Evolutionary conservation across 108 stramenopile species (phyloP).

Genomic region (Cyclostephanos invisitatus): DNA sequence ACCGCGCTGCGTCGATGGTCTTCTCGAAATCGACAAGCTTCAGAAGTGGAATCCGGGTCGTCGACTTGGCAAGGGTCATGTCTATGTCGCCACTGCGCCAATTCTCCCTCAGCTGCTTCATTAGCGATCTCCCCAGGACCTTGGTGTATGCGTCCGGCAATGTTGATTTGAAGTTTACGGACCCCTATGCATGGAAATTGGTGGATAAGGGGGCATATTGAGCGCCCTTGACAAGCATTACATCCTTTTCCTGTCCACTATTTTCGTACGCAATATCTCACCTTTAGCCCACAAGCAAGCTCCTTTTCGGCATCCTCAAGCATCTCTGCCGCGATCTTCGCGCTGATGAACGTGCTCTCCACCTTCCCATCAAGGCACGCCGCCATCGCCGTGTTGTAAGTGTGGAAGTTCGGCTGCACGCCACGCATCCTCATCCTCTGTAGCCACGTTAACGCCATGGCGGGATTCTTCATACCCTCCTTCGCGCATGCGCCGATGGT

Average conservation of each 20-base stretch:
- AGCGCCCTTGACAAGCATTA: not conserved
- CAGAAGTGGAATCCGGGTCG: slow-evolving; percentile 63
- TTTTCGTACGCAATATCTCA: not conserved
- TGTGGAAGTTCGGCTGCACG: slow-evolving; percentile 79
- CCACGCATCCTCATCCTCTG: slow-evolving; percentile 78
- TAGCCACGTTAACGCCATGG: slow-evolving; percentile 76
- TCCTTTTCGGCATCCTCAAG: slow-evolving; percentile 65
- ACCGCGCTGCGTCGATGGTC: slow-evolving; percentile 34
- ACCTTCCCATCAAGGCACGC: slow-evolving; percentile 83
- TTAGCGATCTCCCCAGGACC: slow-evolving; percentile 62
- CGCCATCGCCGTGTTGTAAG: slow-evolving; percentile 86
- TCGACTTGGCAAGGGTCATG: slow-evolving; percentile 74
- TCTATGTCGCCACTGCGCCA: slow-evolving; percentile 77
- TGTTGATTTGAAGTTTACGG: slow-evolving; percentile 64
- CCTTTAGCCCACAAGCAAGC: slow-evolving; percentile 50
- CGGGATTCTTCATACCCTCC: slow-evolving; percentile 61
- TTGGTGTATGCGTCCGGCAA: slow-evolving; percentile 79
- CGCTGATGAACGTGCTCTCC: slow-evolving; percentile 67
- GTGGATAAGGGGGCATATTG: not conserved
- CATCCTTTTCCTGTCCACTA: not conserved
- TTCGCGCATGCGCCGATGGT: slow-evolving; percentile 81
- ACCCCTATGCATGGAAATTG: slow-evolving; percentile 10
- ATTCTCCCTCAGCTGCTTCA: slow-evolving; percentile 77
- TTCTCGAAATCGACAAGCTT: slow-evolving; percentile 77
- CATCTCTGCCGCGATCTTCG: slow-evolving; percentile 77